A percentile compares a stretch with the other conserved stretches of the same genome.
phyloP scores from a whole-genome alignment of 2,329 filamentous ascomycete genomes.

The Chalaropsis thielavioides region DNA sequence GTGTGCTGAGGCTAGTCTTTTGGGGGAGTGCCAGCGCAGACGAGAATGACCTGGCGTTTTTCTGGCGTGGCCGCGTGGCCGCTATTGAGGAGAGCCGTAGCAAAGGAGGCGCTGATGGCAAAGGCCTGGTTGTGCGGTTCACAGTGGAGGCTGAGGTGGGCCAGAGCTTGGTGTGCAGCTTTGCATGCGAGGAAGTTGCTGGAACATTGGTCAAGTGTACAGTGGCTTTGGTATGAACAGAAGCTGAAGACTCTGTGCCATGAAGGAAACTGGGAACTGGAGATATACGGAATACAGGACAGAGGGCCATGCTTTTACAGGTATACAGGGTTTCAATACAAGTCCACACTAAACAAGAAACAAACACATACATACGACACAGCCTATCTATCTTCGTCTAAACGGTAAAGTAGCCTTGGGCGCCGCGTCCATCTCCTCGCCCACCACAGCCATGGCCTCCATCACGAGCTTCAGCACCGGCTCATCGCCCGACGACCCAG shows the following conservation, averaged over 20 bases:
- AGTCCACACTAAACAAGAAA: background rate
- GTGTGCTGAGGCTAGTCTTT: constrained; percentile 48
- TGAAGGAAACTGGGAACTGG: too few species aligned
- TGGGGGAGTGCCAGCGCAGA: background rate
- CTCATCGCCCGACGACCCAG: constrained; percentile 43
- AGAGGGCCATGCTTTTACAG: background rate
- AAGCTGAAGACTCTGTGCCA: background rate
- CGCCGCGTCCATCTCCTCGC: constrained; percentile 34
- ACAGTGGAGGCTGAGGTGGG: constrained; percentile 36
- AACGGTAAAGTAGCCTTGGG: background rate
- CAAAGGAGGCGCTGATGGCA: background rate
- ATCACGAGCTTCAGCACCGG: constrained; percentile 43
- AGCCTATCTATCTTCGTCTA: background rate
- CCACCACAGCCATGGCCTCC: constrained; percentile 47
- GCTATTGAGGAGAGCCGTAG: constrained; percentile 38
- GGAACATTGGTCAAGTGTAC: constrained; percentile 33
- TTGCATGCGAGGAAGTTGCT: constrained; percentile 77
- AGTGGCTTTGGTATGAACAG: background rate
- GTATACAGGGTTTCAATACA: background rate
- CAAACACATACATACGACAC: background rate
- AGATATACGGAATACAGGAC: too few species aligned
- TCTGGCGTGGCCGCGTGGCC: constrained; percentile 46
- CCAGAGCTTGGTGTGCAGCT: constrained; percentile 48
- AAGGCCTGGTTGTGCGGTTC: constrained; percentile 17
- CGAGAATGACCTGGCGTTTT: constrained; percentile 51